Conservation (phyloP, 2,329 filamentous ascomycete genomes). For the Sarocladiaceae sp. region DNA sequence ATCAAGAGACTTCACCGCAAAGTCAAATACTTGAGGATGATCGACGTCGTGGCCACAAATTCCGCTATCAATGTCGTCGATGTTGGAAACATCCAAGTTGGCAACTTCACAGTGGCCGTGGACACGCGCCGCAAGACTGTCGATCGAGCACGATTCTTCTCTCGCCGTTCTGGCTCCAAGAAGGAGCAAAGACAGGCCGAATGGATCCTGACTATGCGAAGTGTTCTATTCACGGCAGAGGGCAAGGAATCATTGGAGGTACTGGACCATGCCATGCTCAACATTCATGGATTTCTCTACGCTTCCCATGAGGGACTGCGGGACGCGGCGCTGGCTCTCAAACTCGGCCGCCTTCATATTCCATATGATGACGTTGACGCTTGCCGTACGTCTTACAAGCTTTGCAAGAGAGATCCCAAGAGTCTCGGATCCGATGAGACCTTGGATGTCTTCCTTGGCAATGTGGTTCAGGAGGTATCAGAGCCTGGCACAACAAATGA, state of each 20-base stretch:
- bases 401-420: conserved; percentile 23
- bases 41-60: conserved; percentile 81
- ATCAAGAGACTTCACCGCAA: conserved; percentile 82
- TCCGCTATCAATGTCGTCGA: conserved; percentile 70
- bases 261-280: conserved; percentile 79
- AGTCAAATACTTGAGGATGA: conserved; percentile 81
- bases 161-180: conserved; percentile 58
- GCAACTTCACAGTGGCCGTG: conserved; percentile 76
- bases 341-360: conserved; percentile 82
- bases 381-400: conserved; percentile 52
- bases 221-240: conserved; percentile 81
- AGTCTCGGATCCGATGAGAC: conserved; percentile 33
- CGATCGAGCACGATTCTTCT: conserved; percentile 82
- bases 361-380: conserved; percentile 79
- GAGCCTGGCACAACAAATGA: conserved; percentile 59
- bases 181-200: conserved; percentile 69
- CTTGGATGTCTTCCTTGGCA: conserved; percentile 59
- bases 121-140: conserved; percentile 90
- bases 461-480: conserved; percentile 69
- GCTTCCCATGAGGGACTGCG: conserved; percentile 78
- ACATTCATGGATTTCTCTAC: conserved; percentile 86
- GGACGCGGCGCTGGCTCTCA: conserved; percentile 84
- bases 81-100: conserved; percentile 79
- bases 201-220: conserved; percentile 84
- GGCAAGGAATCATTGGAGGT: conserved; percentile 81